Percentiles rank a stretch among this genome's conserved stretches.
phyloP scores from a whole-genome alignment of 139 green algal genomes.

The Picochlorum sp. region DNA sequence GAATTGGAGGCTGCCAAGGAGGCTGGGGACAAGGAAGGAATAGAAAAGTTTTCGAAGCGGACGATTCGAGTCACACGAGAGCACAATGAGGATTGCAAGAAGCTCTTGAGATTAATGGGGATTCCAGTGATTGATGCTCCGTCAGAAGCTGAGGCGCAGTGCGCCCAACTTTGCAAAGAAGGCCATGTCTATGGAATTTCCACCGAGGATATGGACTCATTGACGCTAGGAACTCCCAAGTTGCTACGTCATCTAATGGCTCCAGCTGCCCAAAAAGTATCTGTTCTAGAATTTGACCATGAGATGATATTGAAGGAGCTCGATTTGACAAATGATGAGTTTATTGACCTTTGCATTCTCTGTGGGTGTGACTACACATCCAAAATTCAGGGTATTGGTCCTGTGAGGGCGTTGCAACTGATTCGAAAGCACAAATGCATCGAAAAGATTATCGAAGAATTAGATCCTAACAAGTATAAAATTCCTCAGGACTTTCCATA shows the following conservation, averaged over 20 bases:
- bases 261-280: constrained; percentile 50
- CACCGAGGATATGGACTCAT: constrained; percentile 96
- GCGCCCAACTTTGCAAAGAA: constrained; percentile 67
- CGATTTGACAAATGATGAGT: constrained; percentile 63
- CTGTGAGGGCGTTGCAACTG: constrained; percentile 71
- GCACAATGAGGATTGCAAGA: constrained; percentile 95
- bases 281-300: constrained; percentile 81
- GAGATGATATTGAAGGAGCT: constrained; percentile 57
- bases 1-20: constrained; percentile 63
- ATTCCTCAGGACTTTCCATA: constrained; percentile 83
- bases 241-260: constrained; percentile 91
- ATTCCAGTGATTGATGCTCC: constrained; percentile 83
- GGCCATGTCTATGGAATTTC: constrained; percentile 80
- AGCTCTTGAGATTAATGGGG: constrained; percentile 87
- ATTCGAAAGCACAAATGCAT: constrained; percentile 67
- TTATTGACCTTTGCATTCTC: constrained; percentile 98
- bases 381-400: constrained; percentile 58
- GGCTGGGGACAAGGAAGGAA: constrained; percentile 67
- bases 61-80: constrained; percentile 71
- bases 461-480: constrained; percentile 28
- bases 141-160: constrained; percentile 91
- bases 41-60: constrained; percentile 95
- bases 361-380: constrained; percentile 93
- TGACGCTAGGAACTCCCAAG: constrained; percentile 84
- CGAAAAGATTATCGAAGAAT: constrained; percentile 25